phyloP scores from a whole-genome alignment of 805 yeast genomes.

The Cyberlindnera amylophila region DNA sequence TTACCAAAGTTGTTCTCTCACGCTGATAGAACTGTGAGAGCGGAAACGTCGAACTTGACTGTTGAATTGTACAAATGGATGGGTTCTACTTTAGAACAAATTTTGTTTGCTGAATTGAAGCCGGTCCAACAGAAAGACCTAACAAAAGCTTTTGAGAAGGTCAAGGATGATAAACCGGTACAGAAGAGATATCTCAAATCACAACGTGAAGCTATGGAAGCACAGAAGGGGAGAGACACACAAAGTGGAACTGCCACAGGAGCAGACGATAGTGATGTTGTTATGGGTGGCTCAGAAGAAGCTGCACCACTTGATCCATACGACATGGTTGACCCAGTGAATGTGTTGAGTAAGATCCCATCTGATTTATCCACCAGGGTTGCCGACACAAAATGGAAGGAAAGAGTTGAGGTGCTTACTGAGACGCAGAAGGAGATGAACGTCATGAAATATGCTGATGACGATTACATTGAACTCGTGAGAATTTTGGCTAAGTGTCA shows the following conservation, averaged over 20 bases:
- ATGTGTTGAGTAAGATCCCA: slow-evolving; percentile 65
- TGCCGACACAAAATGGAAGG: slow-evolving; percentile 80
- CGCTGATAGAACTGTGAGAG: slow-evolving; percentile 82
- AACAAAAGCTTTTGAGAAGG: slow-evolving; percentile 58
- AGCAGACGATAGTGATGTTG: slow-evolving; percentile 21
- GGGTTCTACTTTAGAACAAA: slow-evolving; percentile 52
- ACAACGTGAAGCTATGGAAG: slow-evolving; percentile 43
- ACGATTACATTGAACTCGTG: slow-evolving; percentile 65
- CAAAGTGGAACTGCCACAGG: slow-evolving; percentile 9
- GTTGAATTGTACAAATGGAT: slow-evolving; percentile 72
- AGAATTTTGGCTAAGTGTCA: slow-evolving; percentile 63
- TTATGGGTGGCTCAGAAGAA: slow-evolving; percentile 28
- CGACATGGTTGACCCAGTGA: slow-evolving; percentile 67
- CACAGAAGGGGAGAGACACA: slow-evolving; percentile 14
- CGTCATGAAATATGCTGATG: slow-evolving; percentile 52
- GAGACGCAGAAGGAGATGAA: slow-evolving; percentile 48
- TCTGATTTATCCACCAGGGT: slow-evolving; percentile 51
- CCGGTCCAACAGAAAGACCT: slow-evolving; percentile 91
- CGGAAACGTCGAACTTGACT: slow-evolving; percentile 66
- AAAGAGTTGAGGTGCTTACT: slow-evolving; percentile 80
- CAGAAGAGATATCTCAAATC: slow-evolving; percentile 55
- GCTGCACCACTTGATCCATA: slow-evolving; percentile 52
- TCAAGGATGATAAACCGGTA: slow-evolving; percentile 37
- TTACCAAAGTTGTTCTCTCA: slow-evolving; percentile 75
- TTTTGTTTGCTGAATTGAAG: slow-evolving; percentile 68